These are phyloP conservation scores for Lepiota venenata DNA, from an alignment of 768 basidiomycete genomes.

Conservation along the genomic window DNA sequence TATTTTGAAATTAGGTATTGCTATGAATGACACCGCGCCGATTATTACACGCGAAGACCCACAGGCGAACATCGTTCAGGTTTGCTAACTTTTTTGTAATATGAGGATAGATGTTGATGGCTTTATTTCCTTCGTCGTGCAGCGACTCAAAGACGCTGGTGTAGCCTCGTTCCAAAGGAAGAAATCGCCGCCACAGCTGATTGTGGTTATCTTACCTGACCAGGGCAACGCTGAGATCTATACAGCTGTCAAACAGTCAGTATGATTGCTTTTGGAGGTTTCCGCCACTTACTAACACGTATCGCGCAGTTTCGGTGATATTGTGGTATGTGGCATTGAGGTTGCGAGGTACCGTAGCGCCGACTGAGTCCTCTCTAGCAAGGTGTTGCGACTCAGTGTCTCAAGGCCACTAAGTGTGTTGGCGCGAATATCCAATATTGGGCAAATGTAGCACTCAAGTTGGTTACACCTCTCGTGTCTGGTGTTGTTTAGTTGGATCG, in stretches of 20 bases:
- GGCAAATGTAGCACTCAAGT: conserved; percentile 80
- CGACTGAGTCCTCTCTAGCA: conserved; percentile 33
- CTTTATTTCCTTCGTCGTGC: conserved; percentile 34
- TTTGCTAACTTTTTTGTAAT: background rate
- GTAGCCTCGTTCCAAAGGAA: conserved; percentile 35
- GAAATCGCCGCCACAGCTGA: conserved; percentile 42
- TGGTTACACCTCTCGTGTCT: conserved; percentile 20
- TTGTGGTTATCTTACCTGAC: conserved; percentile 55
- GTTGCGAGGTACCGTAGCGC: background rate
- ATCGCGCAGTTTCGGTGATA: conserved; percentile 60
- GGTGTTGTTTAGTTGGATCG: background rate
- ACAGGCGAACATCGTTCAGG: conserved; percentile 47
- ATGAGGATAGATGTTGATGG: background rate
- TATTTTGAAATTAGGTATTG: conserved; percentile 49
- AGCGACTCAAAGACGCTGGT: conserved; percentile 54
- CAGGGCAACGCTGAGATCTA: conserved; percentile 10
- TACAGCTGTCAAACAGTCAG: conserved; percentile 16
- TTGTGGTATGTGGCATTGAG: conserved; percentile 18
- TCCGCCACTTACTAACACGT: background rate
- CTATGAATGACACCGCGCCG: conserved; percentile 40
- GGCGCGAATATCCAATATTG: conserved; percentile 72
- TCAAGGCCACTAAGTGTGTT: conserved; percentile 58
- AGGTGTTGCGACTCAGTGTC: conserved; percentile 78
- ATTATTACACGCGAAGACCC: conserved; percentile 53
- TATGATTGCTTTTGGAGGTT: background rate